Conservation (phyloP, 192 early-diverging fungal genomes). For the Phycomyces blakesleeanus region DNA sequence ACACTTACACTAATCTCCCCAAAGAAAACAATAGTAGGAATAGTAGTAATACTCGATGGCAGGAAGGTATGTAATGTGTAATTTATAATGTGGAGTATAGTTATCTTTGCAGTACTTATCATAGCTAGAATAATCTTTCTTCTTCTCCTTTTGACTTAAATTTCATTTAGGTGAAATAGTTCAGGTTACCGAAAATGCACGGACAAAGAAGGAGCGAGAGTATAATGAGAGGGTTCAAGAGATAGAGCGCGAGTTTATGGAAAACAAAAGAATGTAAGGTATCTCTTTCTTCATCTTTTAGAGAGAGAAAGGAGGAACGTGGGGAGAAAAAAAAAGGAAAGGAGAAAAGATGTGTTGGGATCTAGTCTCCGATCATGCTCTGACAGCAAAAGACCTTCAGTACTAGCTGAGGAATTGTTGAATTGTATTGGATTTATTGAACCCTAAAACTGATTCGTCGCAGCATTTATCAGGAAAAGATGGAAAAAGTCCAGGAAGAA, state of each 20-base stretch:
- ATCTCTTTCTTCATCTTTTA: background rate
- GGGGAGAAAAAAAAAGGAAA: no score
- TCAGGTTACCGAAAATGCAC: background rate
- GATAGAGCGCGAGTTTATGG: conserved; percentile 10
- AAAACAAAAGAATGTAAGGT: conserved; percentile 11
- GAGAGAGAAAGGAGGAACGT: background rate
- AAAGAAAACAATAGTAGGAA: no score
- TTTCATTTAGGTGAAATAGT: background rate
- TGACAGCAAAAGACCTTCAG: background rate
- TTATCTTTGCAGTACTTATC: no score
- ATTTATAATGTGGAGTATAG: no score
- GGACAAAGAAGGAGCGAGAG: conserved; percentile 3
- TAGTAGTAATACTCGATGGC: no score
- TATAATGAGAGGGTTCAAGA: conserved; percentile 5
- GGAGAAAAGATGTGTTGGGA: no score
- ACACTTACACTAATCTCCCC: no score
- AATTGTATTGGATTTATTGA: background rate
- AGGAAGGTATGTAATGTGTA: no score
- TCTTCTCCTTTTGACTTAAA: background rate
- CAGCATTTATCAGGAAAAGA: conserved; percentile 18
- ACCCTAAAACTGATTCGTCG: background rate
- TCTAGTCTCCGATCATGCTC: background rate
- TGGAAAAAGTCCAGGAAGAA: conserved; percentile 12
- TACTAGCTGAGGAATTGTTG: background rate
- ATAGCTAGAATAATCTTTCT: no score